These are phyloP conservation scores for Apiospora sp. DNA, from an alignment of 2,329 filamentous ascomycete genomes.

Conservation along the genomic window DNA sequence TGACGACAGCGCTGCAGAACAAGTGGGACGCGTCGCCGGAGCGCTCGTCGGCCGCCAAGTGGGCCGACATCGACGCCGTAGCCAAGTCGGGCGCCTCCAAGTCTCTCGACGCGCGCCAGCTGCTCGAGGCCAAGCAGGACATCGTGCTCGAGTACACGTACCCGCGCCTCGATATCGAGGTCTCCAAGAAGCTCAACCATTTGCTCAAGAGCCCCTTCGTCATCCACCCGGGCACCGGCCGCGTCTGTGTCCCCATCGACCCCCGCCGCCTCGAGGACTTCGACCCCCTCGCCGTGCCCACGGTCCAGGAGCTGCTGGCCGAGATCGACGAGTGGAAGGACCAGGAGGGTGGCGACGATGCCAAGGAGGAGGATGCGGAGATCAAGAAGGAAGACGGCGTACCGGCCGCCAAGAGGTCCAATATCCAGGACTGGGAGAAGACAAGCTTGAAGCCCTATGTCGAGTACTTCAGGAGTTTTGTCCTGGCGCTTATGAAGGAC, in stretches of 20 bases:
- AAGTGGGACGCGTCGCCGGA: constrained; percentile 90
- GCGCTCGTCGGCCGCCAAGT: constrained; percentile 81
- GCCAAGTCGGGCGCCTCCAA: constrained; percentile 80
- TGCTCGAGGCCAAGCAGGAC: constrained; percentile 92
- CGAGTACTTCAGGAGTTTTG: constrained; percentile 86
- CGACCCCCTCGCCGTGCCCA: constrained; percentile 88
- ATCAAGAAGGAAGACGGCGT: constrained; percentile 43
- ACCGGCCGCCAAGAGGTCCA: constrained; percentile 45
- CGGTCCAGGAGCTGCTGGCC: constrained; percentile 78
- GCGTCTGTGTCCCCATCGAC: constrained; percentile 96
- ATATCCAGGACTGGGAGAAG: constrained; percentile 91
- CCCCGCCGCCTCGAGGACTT: constrained; percentile 77
- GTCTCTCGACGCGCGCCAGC: constrained; percentile 73
- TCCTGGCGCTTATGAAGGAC: constrained; percentile 80
- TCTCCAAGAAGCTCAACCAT: constrained; percentile 98
- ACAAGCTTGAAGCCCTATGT: constrained; percentile 93
- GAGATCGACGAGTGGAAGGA: constrained; percentile 87
- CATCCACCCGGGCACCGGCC: constrained; percentile 90
- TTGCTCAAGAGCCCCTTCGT: constrained; percentile 97
- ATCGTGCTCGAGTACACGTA: constrained; percentile 98
- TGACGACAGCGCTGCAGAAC: constrained; percentile 81
- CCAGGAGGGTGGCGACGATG: constrained; percentile 50
- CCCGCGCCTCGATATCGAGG: constrained; percentile 93
- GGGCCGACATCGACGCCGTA: constrained; percentile 90
- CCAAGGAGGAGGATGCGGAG: constrained; percentile 39